Conservation (phyloP, 2,329 filamentous ascomycete genomes). For the Scleromitrula shiraiana region DNA sequence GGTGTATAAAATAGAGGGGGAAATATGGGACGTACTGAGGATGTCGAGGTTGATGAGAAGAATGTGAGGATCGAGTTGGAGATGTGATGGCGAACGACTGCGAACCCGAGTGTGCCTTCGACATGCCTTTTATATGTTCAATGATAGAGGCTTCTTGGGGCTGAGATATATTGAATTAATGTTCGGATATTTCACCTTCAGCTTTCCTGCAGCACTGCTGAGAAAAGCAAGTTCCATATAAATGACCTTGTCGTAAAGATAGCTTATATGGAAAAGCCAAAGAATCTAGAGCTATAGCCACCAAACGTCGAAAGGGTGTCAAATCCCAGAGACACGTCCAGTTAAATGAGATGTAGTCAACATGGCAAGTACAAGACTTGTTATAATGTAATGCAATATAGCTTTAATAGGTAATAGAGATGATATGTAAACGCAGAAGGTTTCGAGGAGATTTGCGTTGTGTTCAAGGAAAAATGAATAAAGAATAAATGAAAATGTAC, state of each 20-base stretch:
- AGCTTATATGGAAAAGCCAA: conserved; percentile 18
- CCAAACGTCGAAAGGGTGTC: conserved; percentile 11
- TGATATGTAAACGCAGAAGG: background rate
- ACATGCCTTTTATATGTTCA: conserved; percentile 10
- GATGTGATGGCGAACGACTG: background rate
- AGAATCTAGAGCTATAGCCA: conserved; percentile 20
- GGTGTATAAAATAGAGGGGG: background rate
- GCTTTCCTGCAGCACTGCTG: conserved; percentile 5
- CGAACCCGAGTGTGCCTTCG: background rate
- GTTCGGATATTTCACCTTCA: background rate
- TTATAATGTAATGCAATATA: background rate
- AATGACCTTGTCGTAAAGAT: too few species aligned
- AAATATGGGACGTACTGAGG: too few species aligned
- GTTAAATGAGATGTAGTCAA: background rate
- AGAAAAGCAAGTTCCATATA: conserved; percentile 20
- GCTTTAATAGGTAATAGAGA: background rate
- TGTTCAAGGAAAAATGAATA: background rate
- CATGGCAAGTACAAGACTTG: background rate
- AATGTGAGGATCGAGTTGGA: too few species aligned
- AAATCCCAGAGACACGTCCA: conserved; percentile 3
- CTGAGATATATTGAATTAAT: conserved; percentile 3
- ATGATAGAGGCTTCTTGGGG: background rate
- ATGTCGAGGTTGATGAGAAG: background rate
- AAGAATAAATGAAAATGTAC: background rate
- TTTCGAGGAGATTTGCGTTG: background rate